Conservation (phyloP, 345 rosid species). For the Hibiscus trionum region DNA sequence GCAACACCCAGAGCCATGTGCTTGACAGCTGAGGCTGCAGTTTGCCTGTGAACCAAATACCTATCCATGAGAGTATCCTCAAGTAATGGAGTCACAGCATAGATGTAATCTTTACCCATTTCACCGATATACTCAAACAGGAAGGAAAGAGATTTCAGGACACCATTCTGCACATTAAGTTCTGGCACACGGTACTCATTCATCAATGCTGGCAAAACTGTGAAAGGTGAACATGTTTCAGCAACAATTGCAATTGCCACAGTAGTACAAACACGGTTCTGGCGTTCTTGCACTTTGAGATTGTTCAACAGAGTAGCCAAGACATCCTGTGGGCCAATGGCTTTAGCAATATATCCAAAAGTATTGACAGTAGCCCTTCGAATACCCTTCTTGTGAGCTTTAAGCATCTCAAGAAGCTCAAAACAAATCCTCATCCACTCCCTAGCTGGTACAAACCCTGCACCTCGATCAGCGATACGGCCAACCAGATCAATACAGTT, state of each 20-base stretch:
- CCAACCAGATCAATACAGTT: slow-evolving; percentile 98
- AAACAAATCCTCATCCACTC: slow-evolving; percentile 99
- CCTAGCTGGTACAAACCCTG: slow-evolving; percentile 98
- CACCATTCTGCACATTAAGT: slow-evolving; percentile 98
- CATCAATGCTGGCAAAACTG: slow-evolving; percentile 91
- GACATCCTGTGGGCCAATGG: slow-evolving; percentile 99
- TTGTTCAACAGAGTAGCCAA: slow-evolving; percentile 90
- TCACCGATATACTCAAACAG: slow-evolving; percentile 96
- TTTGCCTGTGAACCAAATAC: slow-evolving; percentile 93
- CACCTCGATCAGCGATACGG: slow-evolving; percentile 98
- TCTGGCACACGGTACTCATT: slow-evolving; percentile 97
- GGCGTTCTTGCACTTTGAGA: slow-evolving; percentile 98
- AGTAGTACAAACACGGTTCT: slow-evolving; percentile 99
- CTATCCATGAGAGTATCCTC: slow-evolving; percentile 99
- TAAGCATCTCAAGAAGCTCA: slow-evolving; percentile 99
- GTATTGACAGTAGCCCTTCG: slow-evolving; percentile 96
- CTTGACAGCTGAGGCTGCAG: slow-evolving; percentile 97
- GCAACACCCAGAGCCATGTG: slow-evolving; percentile 99
- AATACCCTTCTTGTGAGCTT: slow-evolving; percentile 98
- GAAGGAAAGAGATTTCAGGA: slow-evolving; percentile 88
- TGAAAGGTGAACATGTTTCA: slow-evolving; percentile 96
- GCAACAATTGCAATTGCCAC: slow-evolving; percentile 97
- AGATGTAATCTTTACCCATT: slow-evolving; percentile 97
- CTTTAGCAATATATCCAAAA: slow-evolving; percentile 96
- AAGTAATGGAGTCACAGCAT: slow-evolving; percentile 96